These are phyloP conservation scores for Hysterangium stoloniferum DNA, from an alignment of 768 basidiomycete genomes.

Conservation along the genomic window DNA sequence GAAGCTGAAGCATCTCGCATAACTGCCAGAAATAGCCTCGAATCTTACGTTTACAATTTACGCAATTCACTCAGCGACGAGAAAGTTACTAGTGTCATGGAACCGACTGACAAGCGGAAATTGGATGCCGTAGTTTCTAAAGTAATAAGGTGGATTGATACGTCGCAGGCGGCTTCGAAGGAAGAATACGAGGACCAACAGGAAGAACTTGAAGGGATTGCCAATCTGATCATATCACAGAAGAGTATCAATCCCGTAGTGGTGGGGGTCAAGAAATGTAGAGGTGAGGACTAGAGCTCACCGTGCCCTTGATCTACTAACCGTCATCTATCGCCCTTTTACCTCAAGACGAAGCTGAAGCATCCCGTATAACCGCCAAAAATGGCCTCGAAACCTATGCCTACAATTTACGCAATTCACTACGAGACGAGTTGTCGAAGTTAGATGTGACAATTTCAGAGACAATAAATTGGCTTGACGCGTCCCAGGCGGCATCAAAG, in stretches of 20 bases:
- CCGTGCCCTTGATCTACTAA: too few species aligned
- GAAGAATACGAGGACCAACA: constrained; percentile 91
- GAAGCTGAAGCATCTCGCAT: constrained; percentile 81
- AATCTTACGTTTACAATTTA: constrained; percentile 93
- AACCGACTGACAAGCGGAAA: constrained; percentile 76
- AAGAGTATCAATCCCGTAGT: constrained; percentile 40
- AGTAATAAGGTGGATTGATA: constrained; percentile 78
- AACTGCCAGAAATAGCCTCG: constrained; percentile 81
- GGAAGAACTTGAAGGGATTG: constrained; percentile 83
- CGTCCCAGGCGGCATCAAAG: constrained; percentile 82
- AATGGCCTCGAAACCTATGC: constrained; percentile 91
- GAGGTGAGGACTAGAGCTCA: too few species aligned
- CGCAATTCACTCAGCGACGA: constrained; percentile 83
- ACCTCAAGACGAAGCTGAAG: constrained; percentile 84
- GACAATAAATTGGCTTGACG: constrained; percentile 77
- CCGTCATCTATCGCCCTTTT: too few species aligned
- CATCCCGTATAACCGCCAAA: constrained; percentile 76
- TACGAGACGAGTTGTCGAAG: constrained; percentile 78
- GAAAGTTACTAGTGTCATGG: constrained; percentile 82
- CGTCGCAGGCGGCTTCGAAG: constrained; percentile 83
- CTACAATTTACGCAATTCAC: constrained; percentile 90
- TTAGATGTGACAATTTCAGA: constrained; percentile 77
- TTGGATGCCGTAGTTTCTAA: constrained; percentile 77
- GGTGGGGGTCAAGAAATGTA: too few species aligned
- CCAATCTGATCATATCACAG: constrained; percentile 69